Evolutionary conservation across 306 rosid genomes (phyloP).

Genomic region (Corylus heterophylla): DNA sequence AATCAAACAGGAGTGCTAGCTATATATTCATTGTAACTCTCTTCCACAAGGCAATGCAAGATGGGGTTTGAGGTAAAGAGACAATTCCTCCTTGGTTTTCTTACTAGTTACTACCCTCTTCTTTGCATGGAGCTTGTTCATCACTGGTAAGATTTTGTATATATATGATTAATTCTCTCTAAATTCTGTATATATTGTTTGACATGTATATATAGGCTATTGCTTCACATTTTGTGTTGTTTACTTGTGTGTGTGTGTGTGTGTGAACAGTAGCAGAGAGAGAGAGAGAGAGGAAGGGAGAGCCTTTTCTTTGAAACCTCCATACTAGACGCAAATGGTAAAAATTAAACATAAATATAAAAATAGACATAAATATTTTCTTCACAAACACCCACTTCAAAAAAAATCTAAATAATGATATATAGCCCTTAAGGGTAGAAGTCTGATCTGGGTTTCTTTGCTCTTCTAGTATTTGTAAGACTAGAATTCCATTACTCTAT

Average conservation of each 20-base stretch:
- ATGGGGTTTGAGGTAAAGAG: not conserved
- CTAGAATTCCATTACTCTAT: conserved; percentile 8
- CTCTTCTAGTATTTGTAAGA: not conserved
- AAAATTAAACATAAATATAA: no score
- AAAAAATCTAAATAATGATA: not conserved
- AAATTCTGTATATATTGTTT: no score
- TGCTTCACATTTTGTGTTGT: not conserved
- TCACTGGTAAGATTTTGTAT: not conserved
- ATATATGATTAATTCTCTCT: not conserved
- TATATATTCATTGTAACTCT: not conserved
- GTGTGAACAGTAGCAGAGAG: not conserved
- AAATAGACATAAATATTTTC: not conserved
- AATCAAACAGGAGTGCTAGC: no score
- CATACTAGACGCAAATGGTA: no score
- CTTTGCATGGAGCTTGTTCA: not conserved
- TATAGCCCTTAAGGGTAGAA: not conserved
- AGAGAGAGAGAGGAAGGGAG: not conserved
- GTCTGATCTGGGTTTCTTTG: conserved; percentile 4
- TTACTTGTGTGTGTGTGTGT: not conserved
- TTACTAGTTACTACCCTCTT: not conserved
- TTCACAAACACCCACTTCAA: not conserved
- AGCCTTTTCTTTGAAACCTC: not conserved
- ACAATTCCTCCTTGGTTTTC: not conserved
- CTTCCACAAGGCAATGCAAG: not conserved
- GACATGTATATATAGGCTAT: not conserved